Conservation (phyloP, 2,329 filamentous ascomycete genomes). For the Fusarium sp. region DNA sequence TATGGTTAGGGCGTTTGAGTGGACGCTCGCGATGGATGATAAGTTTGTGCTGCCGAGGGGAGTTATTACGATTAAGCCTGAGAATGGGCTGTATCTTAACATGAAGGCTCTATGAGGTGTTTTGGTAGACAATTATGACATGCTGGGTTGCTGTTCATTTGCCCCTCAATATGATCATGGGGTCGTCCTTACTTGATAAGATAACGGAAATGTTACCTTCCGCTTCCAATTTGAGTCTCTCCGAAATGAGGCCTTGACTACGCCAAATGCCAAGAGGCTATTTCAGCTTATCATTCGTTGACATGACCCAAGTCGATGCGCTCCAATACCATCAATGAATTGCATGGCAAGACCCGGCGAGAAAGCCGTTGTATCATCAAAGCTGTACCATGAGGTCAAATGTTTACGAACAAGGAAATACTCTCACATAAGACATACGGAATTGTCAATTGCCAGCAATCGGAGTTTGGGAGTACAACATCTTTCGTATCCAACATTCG, state of each 20-base stretch:
- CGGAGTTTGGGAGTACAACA: rapidly evolving
- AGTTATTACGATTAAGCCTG: conserved; percentile 74
- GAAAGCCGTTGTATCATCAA: neutral
- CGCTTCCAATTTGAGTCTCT: neutral
- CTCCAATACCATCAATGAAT: neutral
- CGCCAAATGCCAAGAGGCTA: neutral
- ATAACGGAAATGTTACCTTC: neutral
- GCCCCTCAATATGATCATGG: neutral
- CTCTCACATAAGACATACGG: neutral
- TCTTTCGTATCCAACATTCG: neutral
- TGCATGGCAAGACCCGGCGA: neutral
- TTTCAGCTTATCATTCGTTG: neutral
- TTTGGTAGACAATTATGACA: neutral
- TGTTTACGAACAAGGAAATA: neutral
- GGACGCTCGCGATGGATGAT: conserved; percentile 67
- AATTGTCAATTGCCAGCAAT: neutral
- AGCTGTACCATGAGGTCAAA: too few relatives aligned
- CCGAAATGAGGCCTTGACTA: neutral
- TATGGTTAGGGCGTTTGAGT: conserved; percentile 72
- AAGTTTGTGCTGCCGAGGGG: conserved; percentile 68
- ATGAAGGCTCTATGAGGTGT: conserved; percentile 7
- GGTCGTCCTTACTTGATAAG: neutral
- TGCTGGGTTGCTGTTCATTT: neutral
- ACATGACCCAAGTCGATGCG: neutral
- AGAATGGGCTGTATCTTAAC: conserved; percentile 71